phyloP scores from a whole-genome alignment of 208 protist genomes.

The Crithidia mellificae region DNA sequence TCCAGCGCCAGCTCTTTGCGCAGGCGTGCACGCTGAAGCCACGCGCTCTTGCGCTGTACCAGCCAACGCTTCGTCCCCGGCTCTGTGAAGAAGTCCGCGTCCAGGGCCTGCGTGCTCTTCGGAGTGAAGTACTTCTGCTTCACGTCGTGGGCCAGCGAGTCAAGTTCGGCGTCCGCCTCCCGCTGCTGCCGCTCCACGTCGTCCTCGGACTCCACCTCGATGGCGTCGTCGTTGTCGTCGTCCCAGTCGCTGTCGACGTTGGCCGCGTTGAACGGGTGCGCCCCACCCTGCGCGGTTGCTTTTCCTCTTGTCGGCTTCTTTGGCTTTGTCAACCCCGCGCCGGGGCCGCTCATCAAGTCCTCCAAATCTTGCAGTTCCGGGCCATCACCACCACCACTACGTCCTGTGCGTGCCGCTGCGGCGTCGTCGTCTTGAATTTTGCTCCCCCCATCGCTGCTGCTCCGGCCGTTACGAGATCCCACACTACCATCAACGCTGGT shows the following conservation, averaged over 20 bases:
- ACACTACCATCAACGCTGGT: too few relatives aligned
- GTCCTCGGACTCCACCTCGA: constrained; percentile 42
- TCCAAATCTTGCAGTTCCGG: constrained; percentile 54
- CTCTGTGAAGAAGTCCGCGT: constrained; percentile 70
- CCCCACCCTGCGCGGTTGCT: background rate
- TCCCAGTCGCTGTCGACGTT: constrained; percentile 36
- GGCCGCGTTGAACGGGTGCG: background rate
- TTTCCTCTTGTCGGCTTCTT: constrained; percentile 1
- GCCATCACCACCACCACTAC: background rate
- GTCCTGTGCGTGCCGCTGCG: background rate
- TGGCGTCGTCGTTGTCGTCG: constrained; percentile 39
- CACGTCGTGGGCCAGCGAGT: constrained; percentile 38
- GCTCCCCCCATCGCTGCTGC: too few relatives aligned
- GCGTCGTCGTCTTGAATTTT: too few relatives aligned
- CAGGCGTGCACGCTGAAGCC: constrained; percentile 77
- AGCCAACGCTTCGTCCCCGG: constrained; percentile 58
- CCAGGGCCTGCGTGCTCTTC: constrained; percentile 58
- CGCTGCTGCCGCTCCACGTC: constrained; percentile 50
- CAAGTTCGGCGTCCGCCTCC: constrained; percentile 60
- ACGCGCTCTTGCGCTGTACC: constrained; percentile 47
- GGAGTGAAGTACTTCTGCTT: constrained; percentile 72
- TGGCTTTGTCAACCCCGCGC: background rate
- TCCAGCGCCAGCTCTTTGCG: constrained; percentile 66
- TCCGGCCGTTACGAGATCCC: too few relatives aligned
- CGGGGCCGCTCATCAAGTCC: constrained; percentile 42